A percentile compares a stretch with the other conserved stretches of the same genome.
Conservation (phyloP, 2,329 filamentous ascomycete genomes). For the Boeremia lycopersici region DNA sequence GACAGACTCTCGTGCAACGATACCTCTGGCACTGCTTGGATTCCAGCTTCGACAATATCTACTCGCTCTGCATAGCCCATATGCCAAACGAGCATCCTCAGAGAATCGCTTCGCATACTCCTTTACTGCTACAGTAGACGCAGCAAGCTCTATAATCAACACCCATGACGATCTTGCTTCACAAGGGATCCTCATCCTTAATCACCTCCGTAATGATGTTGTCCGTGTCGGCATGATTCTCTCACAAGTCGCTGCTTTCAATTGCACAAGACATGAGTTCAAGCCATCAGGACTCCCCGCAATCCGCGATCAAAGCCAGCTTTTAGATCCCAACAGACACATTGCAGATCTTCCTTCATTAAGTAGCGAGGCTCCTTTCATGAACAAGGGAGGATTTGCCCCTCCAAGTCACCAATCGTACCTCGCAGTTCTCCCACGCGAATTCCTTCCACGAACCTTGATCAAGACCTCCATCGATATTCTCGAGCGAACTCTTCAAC, state of each 20-base stretch:
- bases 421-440: constrained; percentile 28
- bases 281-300: constrained; percentile 7
- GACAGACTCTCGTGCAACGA: constrained; percentile 22
- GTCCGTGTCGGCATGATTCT: constrained; percentile 36
- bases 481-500: constrained; percentile 34
- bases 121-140: constrained; percentile 37
- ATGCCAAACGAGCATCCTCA: constrained; percentile 31
- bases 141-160: constrained; percentile 33
- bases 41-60: constrained; percentile 45
- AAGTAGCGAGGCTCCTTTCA: background rate
- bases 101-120: constrained; percentile 42
- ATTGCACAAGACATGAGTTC: constrained; percentile 22
- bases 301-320: constrained; percentile 6
- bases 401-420: constrained; percentile 9
- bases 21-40: constrained; percentile 33
- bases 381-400: constrained; percentile 10
- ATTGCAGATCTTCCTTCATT: background rate
- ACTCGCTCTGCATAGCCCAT: constrained; percentile 43
- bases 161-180: constrained; percentile 30
- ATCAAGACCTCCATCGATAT: constrained; percentile 35
- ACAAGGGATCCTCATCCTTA: constrained; percentile 29
- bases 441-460: constrained; percentile 38
- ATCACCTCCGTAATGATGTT: constrained; percentile 39
- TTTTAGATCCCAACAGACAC: background rate
- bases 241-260: constrained; percentile 35